Conservation (phyloP, 352 stramenopile species). For the Globisporangium takayamanum region DNA sequence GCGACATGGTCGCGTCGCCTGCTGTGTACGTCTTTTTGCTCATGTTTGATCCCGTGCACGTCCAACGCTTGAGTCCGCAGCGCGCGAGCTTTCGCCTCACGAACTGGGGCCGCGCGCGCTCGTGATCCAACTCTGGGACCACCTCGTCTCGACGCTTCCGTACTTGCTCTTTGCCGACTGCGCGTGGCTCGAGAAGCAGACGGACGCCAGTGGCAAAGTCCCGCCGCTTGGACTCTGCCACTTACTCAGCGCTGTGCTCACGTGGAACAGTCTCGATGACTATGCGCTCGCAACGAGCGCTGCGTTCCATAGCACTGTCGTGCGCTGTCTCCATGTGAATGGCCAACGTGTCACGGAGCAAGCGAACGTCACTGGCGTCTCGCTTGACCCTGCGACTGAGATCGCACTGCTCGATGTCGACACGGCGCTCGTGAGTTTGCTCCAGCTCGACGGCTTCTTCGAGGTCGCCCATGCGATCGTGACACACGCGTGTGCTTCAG, state of each 20-base stretch:
- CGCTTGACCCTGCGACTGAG: not conserved
- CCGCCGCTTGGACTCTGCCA: constrained; percentile 46
- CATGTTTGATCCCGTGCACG: constrained; percentile 40
- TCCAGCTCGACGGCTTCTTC: constrained; percentile 19
- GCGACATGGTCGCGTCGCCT: constrained; percentile 18
- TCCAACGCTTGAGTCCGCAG: constrained; percentile 18
- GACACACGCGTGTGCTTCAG: not conserved
- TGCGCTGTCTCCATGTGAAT: constrained; percentile 21
- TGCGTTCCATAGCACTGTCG: constrained; percentile 19
- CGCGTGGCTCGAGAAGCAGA: constrained; percentile 60
- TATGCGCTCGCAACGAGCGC: constrained; percentile 17
- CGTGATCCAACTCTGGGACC: constrained; percentile 37
- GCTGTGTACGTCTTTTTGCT: constrained; percentile 44
- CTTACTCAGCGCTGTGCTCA: constrained; percentile 35
- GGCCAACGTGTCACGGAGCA: constrained; percentile 8
- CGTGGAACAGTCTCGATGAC: constrained; percentile 38
- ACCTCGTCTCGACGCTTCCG: constrained; percentile 39
- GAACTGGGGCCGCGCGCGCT: constrained; percentile 30
- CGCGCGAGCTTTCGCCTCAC: constrained; percentile 36
- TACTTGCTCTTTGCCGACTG: constrained; percentile 60
- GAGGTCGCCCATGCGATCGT: constrained; percentile 8
- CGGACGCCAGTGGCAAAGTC: constrained; percentile 19
- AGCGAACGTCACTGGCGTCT: not conserved
- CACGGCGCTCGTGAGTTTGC: constrained; percentile 6
- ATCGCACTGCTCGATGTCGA: constrained; percentile 14